A percentile compares a stretch with the other conserved stretches of the same genome.
Evolutionary conservation across 768 basidiomycete genomes (phyloP).

Genomic region (Pleurotus eryngii): DNA sequence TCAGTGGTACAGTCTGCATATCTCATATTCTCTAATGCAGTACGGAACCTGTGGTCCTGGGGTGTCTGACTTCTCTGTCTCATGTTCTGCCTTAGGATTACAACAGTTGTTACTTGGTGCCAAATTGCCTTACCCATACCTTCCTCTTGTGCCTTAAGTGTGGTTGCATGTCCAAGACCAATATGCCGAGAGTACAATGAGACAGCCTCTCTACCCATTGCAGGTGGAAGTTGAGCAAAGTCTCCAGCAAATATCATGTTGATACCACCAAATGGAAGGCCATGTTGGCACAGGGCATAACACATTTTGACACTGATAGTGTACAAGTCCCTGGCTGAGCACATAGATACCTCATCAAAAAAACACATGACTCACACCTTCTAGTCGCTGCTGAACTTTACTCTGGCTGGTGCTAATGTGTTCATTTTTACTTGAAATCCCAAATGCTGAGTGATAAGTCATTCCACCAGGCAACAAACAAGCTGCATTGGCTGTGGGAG

Average conservation of each 20-base stretch:
- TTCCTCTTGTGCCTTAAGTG: slow-evolving; percentile 13
- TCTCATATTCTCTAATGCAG: slow-evolving; percentile 15
- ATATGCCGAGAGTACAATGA: slow-evolving; percentile 13
- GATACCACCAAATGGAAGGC: slow-evolving; percentile 29
- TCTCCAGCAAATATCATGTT: slow-evolving; percentile 38
- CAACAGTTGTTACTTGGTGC: slow-evolving; percentile 27
- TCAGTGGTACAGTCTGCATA: slow-evolving; percentile 33
- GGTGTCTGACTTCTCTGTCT: slow-evolving; percentile 14
- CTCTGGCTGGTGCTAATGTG: slow-evolving; percentile 1
- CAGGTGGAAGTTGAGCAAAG: slow-evolving; percentile 31
- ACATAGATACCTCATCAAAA: slow-evolving; percentile 42
- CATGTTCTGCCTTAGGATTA: slow-evolving; percentile 31
- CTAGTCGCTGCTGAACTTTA: slow-evolving; percentile 11
- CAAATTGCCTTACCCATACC: slow-evolving; percentile 21
- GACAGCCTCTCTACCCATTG: slow-evolving; percentile 14
- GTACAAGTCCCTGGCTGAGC: slow-evolving; percentile 29
- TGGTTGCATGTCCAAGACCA: neutral
- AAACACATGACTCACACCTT: slow-evolving; percentile 32
- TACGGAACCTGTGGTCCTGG: slow-evolving; percentile 15
- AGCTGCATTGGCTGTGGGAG: slow-evolving; percentile 24
- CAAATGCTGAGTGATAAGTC: slow-evolving; percentile 21
- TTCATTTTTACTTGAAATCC: neutral
- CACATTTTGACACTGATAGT: slow-evolving; percentile 23
- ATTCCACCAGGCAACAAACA: slow-evolving; percentile 19
- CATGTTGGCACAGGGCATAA: slow-evolving; percentile 12